Evolutionary conservation across 2,329 filamentous ascomycete genomes (phyloP).

Genomic region (Aspergillus alliaceus): DNA sequence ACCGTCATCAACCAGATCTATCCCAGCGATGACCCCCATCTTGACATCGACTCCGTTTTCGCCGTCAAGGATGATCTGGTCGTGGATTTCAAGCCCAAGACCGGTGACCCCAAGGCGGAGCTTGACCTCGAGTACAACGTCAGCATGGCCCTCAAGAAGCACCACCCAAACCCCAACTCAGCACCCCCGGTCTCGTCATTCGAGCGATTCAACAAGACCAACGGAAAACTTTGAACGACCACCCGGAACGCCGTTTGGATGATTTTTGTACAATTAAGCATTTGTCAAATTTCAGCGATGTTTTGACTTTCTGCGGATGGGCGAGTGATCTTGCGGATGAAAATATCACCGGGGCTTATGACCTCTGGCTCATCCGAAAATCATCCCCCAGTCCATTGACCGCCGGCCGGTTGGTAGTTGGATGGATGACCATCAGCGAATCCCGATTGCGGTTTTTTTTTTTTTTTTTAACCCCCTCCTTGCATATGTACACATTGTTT

Average conservation of each 20-base stretch:
- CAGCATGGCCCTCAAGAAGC: slow-evolving; percentile 50
- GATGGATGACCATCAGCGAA: too few species aligned
- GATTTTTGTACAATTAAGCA: too few species aligned
- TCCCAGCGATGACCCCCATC: slow-evolving; percentile 58
- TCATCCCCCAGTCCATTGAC: too few species aligned
- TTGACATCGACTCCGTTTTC: slow-evolving; percentile 60
- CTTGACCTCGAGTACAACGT: slow-evolving; percentile 66
- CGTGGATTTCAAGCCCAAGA: slow-evolving; percentile 56
- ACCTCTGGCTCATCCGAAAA: too few species aligned
- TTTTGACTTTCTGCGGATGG: too few species aligned
- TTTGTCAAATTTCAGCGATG: too few species aligned
- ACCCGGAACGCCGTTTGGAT: not conserved
- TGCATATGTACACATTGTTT: too few species aligned
- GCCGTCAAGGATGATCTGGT: slow-evolving; percentile 62
- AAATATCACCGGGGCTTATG: too few species aligned
- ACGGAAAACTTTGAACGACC: slow-evolving; percentile 13
- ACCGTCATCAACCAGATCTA: slow-evolving; percentile 60
- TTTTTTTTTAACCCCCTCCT: too few species aligned
- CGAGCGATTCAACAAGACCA: slow-evolving; percentile 33
- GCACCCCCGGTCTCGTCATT: slow-evolving; percentile 39
- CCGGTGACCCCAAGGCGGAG: slow-evolving; percentile 52
- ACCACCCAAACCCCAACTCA: slow-evolving; percentile 41
- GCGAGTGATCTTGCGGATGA: too few species aligned
- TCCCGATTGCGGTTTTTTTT: too few species aligned
- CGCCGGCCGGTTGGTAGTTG: too few species aligned